phyloP scores from a whole-genome alignment of 225 moss, liverwort and hornwort species.

The Climacium dendroides region DNA sequence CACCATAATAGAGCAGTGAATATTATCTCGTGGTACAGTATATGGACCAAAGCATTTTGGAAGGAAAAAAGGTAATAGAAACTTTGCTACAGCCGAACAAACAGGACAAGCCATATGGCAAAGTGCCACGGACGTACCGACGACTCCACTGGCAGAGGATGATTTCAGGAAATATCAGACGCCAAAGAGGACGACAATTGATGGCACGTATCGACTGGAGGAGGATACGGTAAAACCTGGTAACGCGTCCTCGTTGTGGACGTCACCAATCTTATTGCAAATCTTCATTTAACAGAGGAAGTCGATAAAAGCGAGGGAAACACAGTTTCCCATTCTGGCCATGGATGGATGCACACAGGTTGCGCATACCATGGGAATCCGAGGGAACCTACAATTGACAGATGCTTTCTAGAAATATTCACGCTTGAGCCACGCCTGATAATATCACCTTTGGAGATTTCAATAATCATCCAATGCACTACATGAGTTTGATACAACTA shows the following conservation, averaged over 20 bases:
- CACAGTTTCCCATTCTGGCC: neutral
- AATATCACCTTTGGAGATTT: slow-evolving; percentile 6
- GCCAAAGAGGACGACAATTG: neutral
- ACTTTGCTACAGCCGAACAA: neutral
- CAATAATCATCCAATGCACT: neutral
- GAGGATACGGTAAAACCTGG: neutral
- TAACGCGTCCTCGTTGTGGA: neutral
- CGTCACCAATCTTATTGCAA: neutral
- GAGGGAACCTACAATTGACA: neutral
- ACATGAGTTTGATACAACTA: neutral
- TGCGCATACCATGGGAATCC: neutral
- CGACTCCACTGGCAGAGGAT: neutral
- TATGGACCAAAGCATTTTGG: neutral
- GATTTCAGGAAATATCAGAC: neutral
- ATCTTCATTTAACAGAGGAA: neutral
- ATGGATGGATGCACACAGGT: neutral
- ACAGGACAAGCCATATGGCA: neutral
- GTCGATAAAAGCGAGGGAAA: neutral
- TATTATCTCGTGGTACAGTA: neutral
- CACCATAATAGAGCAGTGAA: neutral
- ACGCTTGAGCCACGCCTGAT: slow-evolving; percentile 11
- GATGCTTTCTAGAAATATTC: neutral
- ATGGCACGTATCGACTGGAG: neutral
- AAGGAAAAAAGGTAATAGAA: neutral
- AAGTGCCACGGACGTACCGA: neutral